Evolutionary conservation across 495 filamentous ascomycete genomes (phyloP).

Genomic region (Penicillium nucicola): DNA sequence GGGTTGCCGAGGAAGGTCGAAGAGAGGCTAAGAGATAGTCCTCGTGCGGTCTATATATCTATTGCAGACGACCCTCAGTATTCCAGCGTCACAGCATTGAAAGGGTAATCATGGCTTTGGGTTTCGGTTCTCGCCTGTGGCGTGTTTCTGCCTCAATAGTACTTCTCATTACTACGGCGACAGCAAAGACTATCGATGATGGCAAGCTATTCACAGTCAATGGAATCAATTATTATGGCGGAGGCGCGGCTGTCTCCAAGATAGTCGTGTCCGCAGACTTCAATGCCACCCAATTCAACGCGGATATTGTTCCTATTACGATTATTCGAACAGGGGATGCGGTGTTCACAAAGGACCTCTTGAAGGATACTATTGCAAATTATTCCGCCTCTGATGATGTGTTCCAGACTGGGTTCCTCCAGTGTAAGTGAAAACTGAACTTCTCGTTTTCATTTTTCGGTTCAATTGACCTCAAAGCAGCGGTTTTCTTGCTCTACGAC

Average conservation of each 20-base stretch:
- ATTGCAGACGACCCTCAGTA: neutral
- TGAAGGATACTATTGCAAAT: conserved; percentile 22
- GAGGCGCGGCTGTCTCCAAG: conserved; percentile 14
- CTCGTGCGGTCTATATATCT: neutral
- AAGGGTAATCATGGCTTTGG: neutral
- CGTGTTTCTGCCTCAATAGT: neutral
- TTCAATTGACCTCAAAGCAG: neutral
- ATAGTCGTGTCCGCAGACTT: conserved; percentile 13
- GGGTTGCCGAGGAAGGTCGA: neutral
- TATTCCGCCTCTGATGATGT: conserved; percentile 40
- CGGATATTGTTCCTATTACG: conserved; percentile 36
- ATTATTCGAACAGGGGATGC: conserved; percentile 24
- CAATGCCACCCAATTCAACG: conserved; percentile 21
- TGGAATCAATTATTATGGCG: conserved; percentile 41
- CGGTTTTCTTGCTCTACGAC: conserved; percentile 4
- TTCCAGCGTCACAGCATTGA: neutral
- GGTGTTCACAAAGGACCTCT: conserved; percentile 6
- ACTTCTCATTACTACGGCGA: neutral
- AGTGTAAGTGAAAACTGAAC: conserved; percentile 18
- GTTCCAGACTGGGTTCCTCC: conserved; percentile 34
- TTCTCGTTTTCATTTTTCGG: neutral
- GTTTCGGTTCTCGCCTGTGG: neutral
- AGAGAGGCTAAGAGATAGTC: neutral
- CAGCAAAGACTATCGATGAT: conserved; percentile 24
- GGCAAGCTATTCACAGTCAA: conserved; percentile 40